Evolutionary conservation across 495 filamentous ascomycete species (phyloP), one percentile per base, ranked within the genome.

Genomic region (Immersiella caudata): DNA sequence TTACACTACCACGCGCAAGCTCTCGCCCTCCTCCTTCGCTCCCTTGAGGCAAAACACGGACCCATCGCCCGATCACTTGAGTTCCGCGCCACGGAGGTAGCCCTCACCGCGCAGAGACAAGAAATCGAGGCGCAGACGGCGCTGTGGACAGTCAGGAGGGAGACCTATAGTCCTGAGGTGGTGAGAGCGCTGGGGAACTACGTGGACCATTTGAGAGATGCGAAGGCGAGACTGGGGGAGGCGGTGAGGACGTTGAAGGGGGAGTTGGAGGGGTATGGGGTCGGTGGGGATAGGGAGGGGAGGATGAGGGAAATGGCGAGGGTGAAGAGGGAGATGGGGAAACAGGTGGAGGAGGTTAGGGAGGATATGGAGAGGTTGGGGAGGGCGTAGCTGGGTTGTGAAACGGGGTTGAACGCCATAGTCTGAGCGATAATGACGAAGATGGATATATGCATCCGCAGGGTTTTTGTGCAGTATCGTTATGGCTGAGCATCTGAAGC

Each of bases 11-110:
- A 79, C 49, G 71, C 78, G 0, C 59, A 63, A 0, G 72, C 74
- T 6, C 63, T 85, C 0, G 35, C 74, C 0, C 71, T 73, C 3
- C 74, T 84, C 0, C 24, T 82, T 14, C 74, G 74, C 35, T 46
- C 75, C 0, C 76, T 84, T 0, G 80, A 82, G 46, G 71, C 78
- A 0, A 91, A 90, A 70, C 89, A 93, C 77, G 90, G 90, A 49
- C 76, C 83, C 3, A 69, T 91, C 2, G 84, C 90, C 7, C 80
- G 89, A 6, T 85, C 85, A 60, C 79, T 93, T 33, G 84, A 86
- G 49, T 78, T 84, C n/a, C 83, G 85, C 36, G 89, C 89, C 7
- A 75, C 82, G 46, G 82, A 84, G 21, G 72, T 88, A 6, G 79
- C 81, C 8, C 78, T 86, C 12, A 83, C 86, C 46, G 78, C 86